Conservation (phyloP, 495 filamentous ascomycete species). For the Hypoxylon perforatum region DNA sequence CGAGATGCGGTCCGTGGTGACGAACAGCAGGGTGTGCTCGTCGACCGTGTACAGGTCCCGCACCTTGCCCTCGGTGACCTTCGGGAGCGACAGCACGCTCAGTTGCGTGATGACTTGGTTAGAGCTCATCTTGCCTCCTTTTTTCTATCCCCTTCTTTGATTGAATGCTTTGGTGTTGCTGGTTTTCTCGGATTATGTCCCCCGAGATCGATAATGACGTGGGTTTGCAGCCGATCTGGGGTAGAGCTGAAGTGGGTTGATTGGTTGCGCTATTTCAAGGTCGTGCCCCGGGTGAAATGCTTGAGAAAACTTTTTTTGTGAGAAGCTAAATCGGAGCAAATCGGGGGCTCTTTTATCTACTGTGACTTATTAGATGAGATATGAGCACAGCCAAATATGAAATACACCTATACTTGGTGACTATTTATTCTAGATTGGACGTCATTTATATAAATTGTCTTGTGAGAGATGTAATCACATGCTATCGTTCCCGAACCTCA, state of each 20-base stretch:
- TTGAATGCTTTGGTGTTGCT: background rate
- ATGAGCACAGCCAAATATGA: no score
- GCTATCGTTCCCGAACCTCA: no score
- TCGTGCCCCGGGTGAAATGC: constrained; percentile 2
- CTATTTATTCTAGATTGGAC: background rate
- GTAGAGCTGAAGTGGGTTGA: background rate
- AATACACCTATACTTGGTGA: background rate
- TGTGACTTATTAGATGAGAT: background rate
- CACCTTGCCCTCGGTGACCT: constrained; percentile 71
- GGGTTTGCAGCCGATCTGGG: constrained; percentile 5
- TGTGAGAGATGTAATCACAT: no score
- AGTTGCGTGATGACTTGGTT: constrained; percentile 18
- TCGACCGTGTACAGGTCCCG: constrained; percentile 84
- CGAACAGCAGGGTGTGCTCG: constrained; percentile 81
- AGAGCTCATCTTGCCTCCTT: constrained; percentile 15
- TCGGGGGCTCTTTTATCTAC: constrained; percentile 11
- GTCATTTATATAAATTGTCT: no score
- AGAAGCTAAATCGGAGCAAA: constrained; percentile 26
- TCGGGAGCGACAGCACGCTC: constrained; percentile 22
- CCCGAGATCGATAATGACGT: background rate
- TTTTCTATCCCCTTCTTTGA: background rate
- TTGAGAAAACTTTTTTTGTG: constrained; percentile 21
- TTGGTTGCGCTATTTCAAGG: constrained; percentile 25
- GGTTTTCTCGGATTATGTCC: background rate
- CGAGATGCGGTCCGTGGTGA: constrained; percentile 91